Base-by-base conservation (phyloP, 352 stramenopile genomes). In the Phytophthora ohioensis region DNA sequence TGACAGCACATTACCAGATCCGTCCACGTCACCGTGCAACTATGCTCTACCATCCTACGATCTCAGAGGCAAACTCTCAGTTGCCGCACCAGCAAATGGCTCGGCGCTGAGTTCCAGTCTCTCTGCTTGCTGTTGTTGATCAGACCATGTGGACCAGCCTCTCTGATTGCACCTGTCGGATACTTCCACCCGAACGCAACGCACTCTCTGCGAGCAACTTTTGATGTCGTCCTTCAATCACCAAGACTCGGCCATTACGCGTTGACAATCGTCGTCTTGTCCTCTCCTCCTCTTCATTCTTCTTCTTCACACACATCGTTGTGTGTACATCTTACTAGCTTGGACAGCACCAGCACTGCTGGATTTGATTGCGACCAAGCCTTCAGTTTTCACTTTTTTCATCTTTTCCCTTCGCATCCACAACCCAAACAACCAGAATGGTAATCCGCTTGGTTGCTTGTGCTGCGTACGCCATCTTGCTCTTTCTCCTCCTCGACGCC, bases 1-100 rank as follows among this genome's bases (percentile, higher is more conserved):
- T 69, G 57, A 76, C 69, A 68, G 38, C 55, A 27, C 21, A 35
- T 70, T 70, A 66, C 46, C 42, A 69, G 53, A 55, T 63, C 51
- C 13, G 35, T 42, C 41, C 41, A 73, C 57, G 64, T 74, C 69
- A 77, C 34, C 8, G 53, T 60, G 48, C 53, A 31, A 65, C 65
- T 64, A 57, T 36, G 10, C 17, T 47, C 31, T n/a, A 58, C 34
- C 67, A 64, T 55, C 47, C 52, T 69, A 73, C 64, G 39, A 64
- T 73, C 64, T 73, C 62, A 71, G 11, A 38, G 21, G 21, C 15
- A 54, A 34, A 52, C 47, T 61, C 31, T 49, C 51, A 35, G 17
- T 49, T 57, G 59, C 39, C 35, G 17, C 57, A 52, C 36, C 13
- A 41, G 27, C 46, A 52, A 45, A 41, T 46, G 51, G 7, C 51